Conservation (phyloP, 2,329 filamentous ascomycete genomes). For the Talaromyces sp. region DNA sequence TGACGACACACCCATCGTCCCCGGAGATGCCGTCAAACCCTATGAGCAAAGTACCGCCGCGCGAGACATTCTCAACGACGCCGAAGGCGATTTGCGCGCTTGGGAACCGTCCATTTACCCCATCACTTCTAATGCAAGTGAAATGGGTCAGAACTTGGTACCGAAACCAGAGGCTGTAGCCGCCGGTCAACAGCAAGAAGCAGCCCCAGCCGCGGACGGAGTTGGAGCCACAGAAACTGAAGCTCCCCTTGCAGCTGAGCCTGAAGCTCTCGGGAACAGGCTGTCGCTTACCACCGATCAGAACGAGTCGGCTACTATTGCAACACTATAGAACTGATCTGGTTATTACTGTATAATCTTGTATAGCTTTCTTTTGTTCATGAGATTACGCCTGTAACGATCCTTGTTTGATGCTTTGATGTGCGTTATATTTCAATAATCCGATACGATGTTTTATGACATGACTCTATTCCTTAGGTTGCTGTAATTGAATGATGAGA, state of each 20-base stretch:
- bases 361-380: not conserved
- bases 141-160: conserved; percentile 43
- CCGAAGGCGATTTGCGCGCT: conserved; percentile 77
- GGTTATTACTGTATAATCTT: not conserved
- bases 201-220: not conserved
- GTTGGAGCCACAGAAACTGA: not conserved
- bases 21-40: conserved; percentile 69
- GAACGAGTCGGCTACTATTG: conserved; percentile 7
- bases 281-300: conserved; percentile 16
- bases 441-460: not conserved
- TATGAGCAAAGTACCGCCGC: conserved; percentile 67
- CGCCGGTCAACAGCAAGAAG: not conserved
- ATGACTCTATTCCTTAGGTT: not conserved
- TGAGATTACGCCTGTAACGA: not conserved
- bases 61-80: conserved; percentile 84
- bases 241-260: not conserved
- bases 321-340: not conserved
- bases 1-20: conserved; percentile 85
- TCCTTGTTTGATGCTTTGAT: not conserved
- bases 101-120: conserved; percentile 63
- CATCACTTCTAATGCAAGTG: conserved; percentile 48
- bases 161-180: conserved; percentile 21
- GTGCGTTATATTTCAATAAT: not conserved
- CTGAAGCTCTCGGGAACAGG: conserved; percentile 4
- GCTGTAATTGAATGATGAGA: not conserved